Evolutionary conservation across 2,329 filamentous ascomycete genomes (phyloP).

Genomic region (Fusarium humuli): DNA sequence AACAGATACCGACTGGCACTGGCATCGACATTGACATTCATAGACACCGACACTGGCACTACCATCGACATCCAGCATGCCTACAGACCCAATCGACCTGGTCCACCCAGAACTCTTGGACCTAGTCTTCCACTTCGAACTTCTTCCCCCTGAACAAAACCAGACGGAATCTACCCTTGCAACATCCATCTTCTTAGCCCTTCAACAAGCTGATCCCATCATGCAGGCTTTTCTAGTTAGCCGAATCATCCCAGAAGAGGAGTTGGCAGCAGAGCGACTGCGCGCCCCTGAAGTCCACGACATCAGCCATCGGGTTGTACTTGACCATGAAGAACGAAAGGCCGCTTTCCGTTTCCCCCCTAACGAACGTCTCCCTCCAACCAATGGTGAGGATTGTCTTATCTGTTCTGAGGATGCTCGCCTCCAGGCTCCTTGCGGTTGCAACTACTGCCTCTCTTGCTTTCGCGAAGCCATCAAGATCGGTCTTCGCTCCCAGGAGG

Average conservation of each 20-base stretch:
- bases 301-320: constrained; percentile 10
- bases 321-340: constrained; percentile 31
- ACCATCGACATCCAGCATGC: background rate
- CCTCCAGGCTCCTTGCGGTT: constrained; percentile 26
- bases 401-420: constrained; percentile 26
- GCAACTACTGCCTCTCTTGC: constrained; percentile 39
- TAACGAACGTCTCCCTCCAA: background rate
- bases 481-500: constrained; percentile 33
- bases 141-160: constrained; percentile 10
- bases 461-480: constrained; percentile 32
- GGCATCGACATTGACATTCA: background rate
- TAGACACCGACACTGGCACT: background rate
- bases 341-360: background rate
- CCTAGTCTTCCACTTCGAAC: constrained; percentile 17
- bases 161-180: constrained; percentile 30
- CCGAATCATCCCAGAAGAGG: constrained; percentile 42
- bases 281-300: constrained; percentile 27
- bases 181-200: constrained; percentile 29
- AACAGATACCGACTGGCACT: background rate
- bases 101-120: constrained; percentile 43
- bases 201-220: constrained; percentile 32
- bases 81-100: constrained; percentile 7
- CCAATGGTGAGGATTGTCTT: constrained; percentile 27
- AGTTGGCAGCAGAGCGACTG: constrained; percentile 31
- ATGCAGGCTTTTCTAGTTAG: constrained; percentile 38